Conservation (phyloP, 306 rosid species). For the Purshia tridentata region DNA sequence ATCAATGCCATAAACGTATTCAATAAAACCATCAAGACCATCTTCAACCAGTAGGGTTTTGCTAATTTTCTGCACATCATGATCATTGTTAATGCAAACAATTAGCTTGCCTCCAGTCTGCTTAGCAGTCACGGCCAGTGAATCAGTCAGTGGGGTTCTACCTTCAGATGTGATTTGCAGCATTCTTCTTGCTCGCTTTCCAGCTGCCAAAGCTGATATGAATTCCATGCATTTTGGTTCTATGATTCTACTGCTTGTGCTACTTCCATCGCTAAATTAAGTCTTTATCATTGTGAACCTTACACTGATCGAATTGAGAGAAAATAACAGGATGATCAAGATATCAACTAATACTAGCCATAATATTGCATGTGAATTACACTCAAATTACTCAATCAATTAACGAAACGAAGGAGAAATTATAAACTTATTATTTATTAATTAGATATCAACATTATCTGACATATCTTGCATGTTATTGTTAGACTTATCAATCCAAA, state of each 20-base stretch:
- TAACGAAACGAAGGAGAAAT: too few species aligned
- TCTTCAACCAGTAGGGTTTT: background rate
- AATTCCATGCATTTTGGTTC: slow-evolving; percentile 29
- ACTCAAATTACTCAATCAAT: too few species aligned
- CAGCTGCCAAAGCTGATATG: slow-evolving; percentile 30
- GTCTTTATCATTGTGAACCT: background rate
- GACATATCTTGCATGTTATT: background rate
- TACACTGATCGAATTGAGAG: background rate
- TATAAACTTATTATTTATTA: too few species aligned
- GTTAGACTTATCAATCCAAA: background rate
- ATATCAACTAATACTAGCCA: background rate
- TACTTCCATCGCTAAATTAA: background rate
- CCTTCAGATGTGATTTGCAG: slow-evolving; percentile 19
- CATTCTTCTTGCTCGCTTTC: slow-evolving; percentile 23
- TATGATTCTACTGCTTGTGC: background rate
- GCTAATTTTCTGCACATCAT: slow-evolving; percentile 7
- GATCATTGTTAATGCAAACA: slow-evolving; percentile 3
- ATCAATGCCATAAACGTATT: slow-evolving; percentile 10
- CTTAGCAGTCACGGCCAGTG: slow-evolving; percentile 29
- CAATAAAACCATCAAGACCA: slow-evolving; percentile 17
- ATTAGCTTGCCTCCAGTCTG: slow-evolving; percentile 30
- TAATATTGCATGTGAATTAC: background rate
- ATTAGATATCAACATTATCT: too few species aligned
- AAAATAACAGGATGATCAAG: background rate
- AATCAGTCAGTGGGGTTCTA: slow-evolving; percentile 21